Evolutionary conservation across 345 rosid species (phyloP).

Genomic region (Bruguiera gymnorhiza): DNA sequence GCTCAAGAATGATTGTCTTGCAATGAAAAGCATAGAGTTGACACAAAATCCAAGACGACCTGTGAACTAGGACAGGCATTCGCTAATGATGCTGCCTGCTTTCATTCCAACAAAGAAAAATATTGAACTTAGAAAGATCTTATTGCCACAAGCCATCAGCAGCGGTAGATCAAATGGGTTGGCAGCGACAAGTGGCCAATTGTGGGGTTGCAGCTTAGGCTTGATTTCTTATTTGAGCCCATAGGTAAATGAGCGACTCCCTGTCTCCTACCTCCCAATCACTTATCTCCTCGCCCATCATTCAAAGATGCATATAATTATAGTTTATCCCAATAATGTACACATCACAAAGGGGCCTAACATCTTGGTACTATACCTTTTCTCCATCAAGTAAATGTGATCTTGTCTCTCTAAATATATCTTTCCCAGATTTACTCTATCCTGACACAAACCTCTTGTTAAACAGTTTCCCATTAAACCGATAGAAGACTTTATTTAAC

Average conservation of each 20-base stretch:
- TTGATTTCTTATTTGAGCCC: neutral
- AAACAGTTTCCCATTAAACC: too few relatives aligned
- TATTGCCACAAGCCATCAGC: neutral
- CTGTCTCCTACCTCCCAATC: conserved; percentile 17
- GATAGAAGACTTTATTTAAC: too few relatives aligned
- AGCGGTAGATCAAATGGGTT: neutral
- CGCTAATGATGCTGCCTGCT: too few relatives aligned
- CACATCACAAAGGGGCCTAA: neutral
- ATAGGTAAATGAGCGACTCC: neutral
- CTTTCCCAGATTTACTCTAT: neutral
- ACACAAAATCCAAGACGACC: too few relatives aligned
- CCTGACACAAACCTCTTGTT: neutral
- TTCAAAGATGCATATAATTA: conserved; percentile 4
- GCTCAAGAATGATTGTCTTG: too few relatives aligned
- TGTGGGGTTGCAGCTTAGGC: neutral
- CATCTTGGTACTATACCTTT: neutral
- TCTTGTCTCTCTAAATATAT: neutral
- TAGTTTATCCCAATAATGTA: neutral
- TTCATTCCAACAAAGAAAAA: too few relatives aligned
- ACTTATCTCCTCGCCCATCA: conserved; percentile 17
- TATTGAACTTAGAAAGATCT: neutral
- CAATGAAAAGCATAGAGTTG: too few relatives aligned
- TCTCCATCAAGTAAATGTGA: conserved; percentile 4
- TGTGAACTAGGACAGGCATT: too few relatives aligned
- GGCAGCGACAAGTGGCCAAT: neutral